Conservation (phyloP, 2,329 filamentous ascomycete genomes). For the Diaporthe sp. region DNA sequence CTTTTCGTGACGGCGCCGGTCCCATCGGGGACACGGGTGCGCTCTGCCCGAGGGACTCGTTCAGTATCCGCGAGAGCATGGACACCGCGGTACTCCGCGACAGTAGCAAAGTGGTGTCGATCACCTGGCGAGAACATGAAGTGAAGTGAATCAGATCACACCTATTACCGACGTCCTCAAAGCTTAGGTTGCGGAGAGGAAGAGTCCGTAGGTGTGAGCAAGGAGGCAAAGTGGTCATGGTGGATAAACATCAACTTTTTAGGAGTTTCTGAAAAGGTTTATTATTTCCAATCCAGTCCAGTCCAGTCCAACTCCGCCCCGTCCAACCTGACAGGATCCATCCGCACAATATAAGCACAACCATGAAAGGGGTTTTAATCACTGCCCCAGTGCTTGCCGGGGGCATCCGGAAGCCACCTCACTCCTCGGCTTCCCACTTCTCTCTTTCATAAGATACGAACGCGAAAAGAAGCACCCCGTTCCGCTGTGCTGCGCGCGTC, state of each 20-base stretch:
- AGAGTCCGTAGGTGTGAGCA: too few relatives aligned
- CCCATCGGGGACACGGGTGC: neutral
- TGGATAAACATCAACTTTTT: neutral
- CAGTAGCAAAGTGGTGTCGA: neutral
- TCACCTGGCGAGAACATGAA: neutral
- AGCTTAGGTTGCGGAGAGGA: neutral
- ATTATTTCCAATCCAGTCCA: constrained; percentile 29
- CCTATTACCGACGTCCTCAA: too few relatives aligned
- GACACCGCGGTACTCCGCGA: neutral
- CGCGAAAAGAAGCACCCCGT: constrained; percentile 9
- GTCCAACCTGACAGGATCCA: neutral
- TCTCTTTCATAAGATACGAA: constrained; percentile 4
- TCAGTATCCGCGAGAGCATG: neutral
- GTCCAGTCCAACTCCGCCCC: constrained; percentile 7
- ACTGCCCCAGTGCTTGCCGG: neutral
- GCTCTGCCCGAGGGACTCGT: too few relatives aligned
- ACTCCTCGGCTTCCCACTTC: neutral
- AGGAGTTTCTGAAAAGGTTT: constrained; percentile 6
- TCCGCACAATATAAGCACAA: neutral
- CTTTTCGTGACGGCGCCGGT: neutral
- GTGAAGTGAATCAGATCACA: neutral
- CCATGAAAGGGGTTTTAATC: constrained; percentile 3
- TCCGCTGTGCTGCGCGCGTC: constrained; percentile 29
- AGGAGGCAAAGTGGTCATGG: neutral
- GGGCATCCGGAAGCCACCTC: neutral